Conservation (phyloP, 768 basidiomycete genomes). For the Amanita pallidorosea region DNA sequence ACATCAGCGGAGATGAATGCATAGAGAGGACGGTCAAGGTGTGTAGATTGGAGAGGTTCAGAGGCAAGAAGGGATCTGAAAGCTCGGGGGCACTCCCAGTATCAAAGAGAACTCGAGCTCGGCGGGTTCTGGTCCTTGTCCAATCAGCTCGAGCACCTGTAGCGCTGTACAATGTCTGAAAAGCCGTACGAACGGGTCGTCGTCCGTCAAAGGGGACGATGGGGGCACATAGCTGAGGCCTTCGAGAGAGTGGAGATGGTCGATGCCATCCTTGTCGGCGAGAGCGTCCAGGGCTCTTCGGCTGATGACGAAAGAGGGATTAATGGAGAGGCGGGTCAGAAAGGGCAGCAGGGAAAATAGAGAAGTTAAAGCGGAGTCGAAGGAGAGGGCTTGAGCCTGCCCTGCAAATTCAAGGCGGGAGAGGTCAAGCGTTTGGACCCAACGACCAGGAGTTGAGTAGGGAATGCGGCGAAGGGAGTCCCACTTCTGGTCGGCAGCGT, state of each 20-base stretch:
- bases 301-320: constrained; percentile 49
- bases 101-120: constrained; percentile 30
- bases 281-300: constrained; percentile 45
- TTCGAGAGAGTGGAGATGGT: constrained; percentile 37
- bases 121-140: constrained; percentile 42
- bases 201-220: constrained; percentile 21
- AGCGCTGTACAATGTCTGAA: constrained; percentile 45
- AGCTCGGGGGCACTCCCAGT: constrained; percentile 13
- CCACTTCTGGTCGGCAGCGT: constrained; percentile 67
- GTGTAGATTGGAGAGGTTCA: constrained; percentile 47
- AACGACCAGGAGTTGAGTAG: constrained; percentile 80
- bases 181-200: constrained; percentile 50
- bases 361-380: constrained; percentile 54
- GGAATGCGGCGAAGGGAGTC: constrained; percentile 82
- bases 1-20: constrained; percentile 53
- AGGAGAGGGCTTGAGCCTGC: constrained; percentile 34
- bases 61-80: constrained; percentile 26
- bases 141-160: constrained; percentile 53
- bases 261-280: constrained; percentile 36
- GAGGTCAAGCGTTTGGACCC: constrained; percentile 71
- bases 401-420: constrained; percentile 36
- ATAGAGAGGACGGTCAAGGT: constrained; percentile 56
- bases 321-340: constrained; percentile 41
- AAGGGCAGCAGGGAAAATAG: constrained; percentile 64
- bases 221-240: constrained; percentile 43